Conservation (phyloP, 208 protist species). For the Leishmania martiniquensis region DNA sequence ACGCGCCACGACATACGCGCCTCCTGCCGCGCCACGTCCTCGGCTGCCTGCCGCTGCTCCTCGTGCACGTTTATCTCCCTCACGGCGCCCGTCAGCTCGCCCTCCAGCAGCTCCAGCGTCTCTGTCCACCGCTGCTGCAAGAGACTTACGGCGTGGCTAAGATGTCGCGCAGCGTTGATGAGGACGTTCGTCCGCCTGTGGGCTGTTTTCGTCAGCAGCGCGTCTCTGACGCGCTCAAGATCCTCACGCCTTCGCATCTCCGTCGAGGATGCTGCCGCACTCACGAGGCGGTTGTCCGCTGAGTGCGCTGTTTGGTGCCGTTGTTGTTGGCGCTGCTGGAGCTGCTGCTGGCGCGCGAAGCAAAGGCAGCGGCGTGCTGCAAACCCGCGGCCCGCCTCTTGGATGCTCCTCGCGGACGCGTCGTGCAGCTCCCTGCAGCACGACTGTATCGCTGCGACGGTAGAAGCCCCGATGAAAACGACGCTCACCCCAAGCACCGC, state of each 20-base stretch:
- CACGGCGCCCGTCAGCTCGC: conserved; percentile 18
- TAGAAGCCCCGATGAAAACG: conserved; percentile 12
- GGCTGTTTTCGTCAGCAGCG: conserved; percentile 1
- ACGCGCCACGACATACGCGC: conserved; percentile 6
- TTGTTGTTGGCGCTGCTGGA: background rate
- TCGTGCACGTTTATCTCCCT: conserved; percentile 24
- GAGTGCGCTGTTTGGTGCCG: background rate
- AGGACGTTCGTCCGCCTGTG: background rate
- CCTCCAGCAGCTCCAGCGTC: conserved; percentile 27
- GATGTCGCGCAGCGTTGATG: background rate
- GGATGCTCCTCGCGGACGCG: conserved; percentile 4
- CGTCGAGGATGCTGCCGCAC: background rate
- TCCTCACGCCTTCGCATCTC: background rate
- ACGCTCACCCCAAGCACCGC: conserved; percentile 26
- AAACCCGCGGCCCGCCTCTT: conserved; percentile 12
- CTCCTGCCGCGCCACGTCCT: conserved; percentile 21
- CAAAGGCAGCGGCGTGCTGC: background rate
- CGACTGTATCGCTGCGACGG: background rate
- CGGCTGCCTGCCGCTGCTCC: conserved; percentile 15
- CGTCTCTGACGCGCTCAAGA: conserved; percentile 17
- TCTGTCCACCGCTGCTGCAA: conserved; percentile 20
- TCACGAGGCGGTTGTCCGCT: background rate
- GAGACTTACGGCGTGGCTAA: conserved; percentile 1
- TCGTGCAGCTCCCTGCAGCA: conserved; percentile 6
- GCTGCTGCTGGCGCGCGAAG: background rate